Evolutionary conservation across 192 early-diverging fungal genomes (phyloP).

Genomic region (Chytriomyces sp.): DNA sequence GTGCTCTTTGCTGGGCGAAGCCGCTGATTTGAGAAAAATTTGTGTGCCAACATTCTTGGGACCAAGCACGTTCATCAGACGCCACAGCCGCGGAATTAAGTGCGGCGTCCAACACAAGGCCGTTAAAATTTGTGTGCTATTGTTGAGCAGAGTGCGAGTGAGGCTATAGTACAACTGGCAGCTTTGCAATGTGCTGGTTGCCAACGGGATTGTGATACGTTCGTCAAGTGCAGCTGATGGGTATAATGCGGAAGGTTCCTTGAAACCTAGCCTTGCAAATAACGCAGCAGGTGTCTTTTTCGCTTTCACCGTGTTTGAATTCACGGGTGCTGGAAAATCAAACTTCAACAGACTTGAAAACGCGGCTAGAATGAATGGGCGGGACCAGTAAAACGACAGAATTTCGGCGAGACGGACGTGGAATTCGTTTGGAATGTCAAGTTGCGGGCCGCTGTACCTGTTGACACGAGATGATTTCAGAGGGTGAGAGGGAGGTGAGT

Average conservation of each 20-base stretch:
- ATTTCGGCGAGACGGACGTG: conserved; percentile 5
- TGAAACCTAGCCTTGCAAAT: conserved; percentile 19
- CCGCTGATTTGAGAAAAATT: conserved; percentile 58
- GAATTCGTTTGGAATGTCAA: conserved; percentile 31
- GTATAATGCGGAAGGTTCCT: background rate
- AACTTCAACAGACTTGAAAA: conserved; percentile 19
- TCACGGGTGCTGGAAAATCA: conserved; percentile 9
- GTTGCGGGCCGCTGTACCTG: conserved; percentile 27
- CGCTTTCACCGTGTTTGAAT: background rate
- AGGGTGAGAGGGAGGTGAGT: background rate
- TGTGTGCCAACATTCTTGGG: conserved; percentile 57
- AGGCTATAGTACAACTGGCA: conserved; percentile 18
- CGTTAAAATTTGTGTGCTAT: conserved; percentile 56
- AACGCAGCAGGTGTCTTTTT: background rate
- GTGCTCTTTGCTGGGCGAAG: conserved; percentile 61
- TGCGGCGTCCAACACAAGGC: conserved; percentile 56
- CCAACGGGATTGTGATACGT: background rate
- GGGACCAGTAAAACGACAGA: conserved; percentile 25
- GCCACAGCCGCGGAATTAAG: conserved; percentile 64
- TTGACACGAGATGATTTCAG: background rate
- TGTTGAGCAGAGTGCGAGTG: conserved; percentile 41
- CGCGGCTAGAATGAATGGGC: conserved; percentile 9
- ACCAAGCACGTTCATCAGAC: conserved; percentile 60
- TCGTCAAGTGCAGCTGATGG: background rate
- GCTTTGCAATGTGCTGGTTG: background rate